A percentile compares a stretch with the other conserved stretches of the same genome.
These are phyloP conservation scores for Achaetomium macrosporum DNA, from an alignment of 2,329 filamentous ascomycete species.

Conservation along the genomic window DNA sequence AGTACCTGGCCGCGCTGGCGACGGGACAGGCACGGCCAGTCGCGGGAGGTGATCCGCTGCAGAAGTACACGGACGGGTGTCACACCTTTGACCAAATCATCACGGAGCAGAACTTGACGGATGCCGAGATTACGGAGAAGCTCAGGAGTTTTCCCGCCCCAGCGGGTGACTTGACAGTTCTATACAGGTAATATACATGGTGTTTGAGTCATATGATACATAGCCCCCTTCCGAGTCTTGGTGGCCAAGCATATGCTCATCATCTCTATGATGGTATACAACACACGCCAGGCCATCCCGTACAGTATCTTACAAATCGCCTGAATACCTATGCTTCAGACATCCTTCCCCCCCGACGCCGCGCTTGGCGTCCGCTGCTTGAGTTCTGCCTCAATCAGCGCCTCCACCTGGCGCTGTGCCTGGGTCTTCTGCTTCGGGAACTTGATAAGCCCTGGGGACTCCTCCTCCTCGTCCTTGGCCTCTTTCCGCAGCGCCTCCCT, in stretches of 20 bases:
- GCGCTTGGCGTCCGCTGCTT: background rate
- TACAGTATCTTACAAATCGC: background rate
- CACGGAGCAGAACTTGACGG: slow-evolving; percentile 64
- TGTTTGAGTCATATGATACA: background rate
- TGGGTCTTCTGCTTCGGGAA: slow-evolving; percentile 25
- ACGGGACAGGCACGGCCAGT: slow-evolving; percentile 44
- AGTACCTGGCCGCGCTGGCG: slow-evolving; percentile 52
- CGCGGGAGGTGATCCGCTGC: slow-evolving; percentile 46
- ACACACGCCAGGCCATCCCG: background rate
- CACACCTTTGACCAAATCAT: slow-evolving; percentile 80
- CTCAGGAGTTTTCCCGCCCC: slow-evolving; percentile 53
- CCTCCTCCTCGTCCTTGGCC: background rate
- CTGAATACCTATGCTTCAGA: background rate
- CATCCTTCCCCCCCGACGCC: background rate
- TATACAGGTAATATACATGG: slow-evolving; percentile 41
- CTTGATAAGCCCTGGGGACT: slow-evolving; percentile 6
- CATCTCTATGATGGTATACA: background rate
- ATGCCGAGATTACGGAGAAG: slow-evolving; percentile 63
- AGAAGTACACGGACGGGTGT: slow-evolving; percentile 66
- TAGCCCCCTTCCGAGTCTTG: background rate
- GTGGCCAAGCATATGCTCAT: background rate
- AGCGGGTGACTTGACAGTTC: slow-evolving; percentile 47
- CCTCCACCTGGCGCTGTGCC: slow-evolving; percentile 19
- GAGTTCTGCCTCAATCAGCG: slow-evolving; percentile 16
- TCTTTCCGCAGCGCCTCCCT: slow-evolving; percentile 19